A percentile compares a stretch with the other conserved stretches of the same genome.
phyloP scores from a whole-genome alignment of 1,284 basidiomycete genomes.

The Ceraceosorus guamensis region DNA sequence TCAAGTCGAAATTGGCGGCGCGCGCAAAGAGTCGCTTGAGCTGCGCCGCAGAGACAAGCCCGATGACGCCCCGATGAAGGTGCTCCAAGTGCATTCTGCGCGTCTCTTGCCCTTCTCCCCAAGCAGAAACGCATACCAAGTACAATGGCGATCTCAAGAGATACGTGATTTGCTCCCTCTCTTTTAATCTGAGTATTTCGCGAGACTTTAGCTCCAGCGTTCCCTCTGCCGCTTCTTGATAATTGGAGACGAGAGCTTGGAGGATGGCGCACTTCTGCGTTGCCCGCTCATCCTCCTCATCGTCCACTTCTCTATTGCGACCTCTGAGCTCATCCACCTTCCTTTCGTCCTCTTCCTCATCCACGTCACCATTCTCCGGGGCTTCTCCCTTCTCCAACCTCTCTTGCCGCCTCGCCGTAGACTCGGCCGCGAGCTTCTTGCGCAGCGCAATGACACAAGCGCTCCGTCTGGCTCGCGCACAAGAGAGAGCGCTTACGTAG shows the following conservation, averaged over 20 bases:
- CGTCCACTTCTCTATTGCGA: slow-evolving; percentile 13
- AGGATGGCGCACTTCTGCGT: slow-evolving; percentile 82
- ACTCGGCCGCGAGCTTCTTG: slow-evolving; percentile 1
- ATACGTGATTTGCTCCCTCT: slow-evolving; percentile 64
- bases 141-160: slow-evolving; percentile 78
- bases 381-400: slow-evolving; percentile 4
- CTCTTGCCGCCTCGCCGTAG: slow-evolving; percentile 3
- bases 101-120: slow-evolving; percentile 87
- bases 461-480: too few species aligned
- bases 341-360: too few species aligned
- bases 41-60: slow-evolving; percentile 77
- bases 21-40: slow-evolving; percentile 76
- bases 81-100: slow-evolving; percentile 87
- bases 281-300: slow-evolving; percentile 53
- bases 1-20: slow-evolving; percentile 81
- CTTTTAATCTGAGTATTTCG: slow-evolving; percentile 9
- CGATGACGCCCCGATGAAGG: slow-evolving; percentile 82
- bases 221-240: slow-evolving; percentile 43
- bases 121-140: slow-evolving; percentile 78
- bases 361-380: too few species aligned
- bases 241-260: slow-evolving; percentile 78
- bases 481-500: slow-evolving; percentile 17
- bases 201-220: slow-evolving; percentile 23
- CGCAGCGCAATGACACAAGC: neutral
- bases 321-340: too few species aligned